Evolutionary conservation across 2,329 filamentous ascomycete species (phyloP).

Genomic region (Ophiostoma quercus): DNA sequence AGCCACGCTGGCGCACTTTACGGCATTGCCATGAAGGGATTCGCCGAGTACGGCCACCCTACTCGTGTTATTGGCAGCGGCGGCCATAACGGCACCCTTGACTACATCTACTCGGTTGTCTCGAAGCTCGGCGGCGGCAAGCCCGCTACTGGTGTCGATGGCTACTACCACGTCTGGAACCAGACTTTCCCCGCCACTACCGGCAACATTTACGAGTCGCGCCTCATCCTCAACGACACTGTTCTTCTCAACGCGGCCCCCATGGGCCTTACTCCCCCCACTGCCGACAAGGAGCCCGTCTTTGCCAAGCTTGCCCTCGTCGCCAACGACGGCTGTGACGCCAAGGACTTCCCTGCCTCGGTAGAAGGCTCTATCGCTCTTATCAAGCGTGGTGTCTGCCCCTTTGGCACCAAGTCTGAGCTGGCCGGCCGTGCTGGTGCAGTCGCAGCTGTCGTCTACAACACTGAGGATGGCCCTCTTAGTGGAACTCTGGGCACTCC

Average conservation of each 20-base stretch:
- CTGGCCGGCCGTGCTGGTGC: constrained; percentile 65
- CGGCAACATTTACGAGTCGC: constrained; percentile 55
- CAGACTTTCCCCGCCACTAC: constrained; percentile 60
- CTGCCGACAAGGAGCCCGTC: constrained; percentile 53
- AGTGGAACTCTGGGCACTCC: constrained; percentile 65
- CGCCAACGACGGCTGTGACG: constrained; percentile 57
- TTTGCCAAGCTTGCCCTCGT: constrained; percentile 57
- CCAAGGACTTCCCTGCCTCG: constrained; percentile 56
- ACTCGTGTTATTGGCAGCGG: constrained; percentile 64
- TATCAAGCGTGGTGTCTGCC: constrained; percentile 62
- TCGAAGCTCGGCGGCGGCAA: constrained; percentile 43
- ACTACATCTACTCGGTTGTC: constrained; percentile 56
- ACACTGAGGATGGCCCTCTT: constrained; percentile 59
- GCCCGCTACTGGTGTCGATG: constrained; percentile 11
- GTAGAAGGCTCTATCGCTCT: constrained; percentile 63
- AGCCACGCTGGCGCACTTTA: constrained; percentile 57
- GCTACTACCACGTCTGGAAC: constrained; percentile 57
- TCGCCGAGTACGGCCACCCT: constrained; percentile 60
- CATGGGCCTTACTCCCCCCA: constrained; percentile 64
- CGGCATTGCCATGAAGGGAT: constrained; percentile 54
- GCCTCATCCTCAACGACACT: constrained; percentile 50
- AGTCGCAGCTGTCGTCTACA: constrained; percentile 66
- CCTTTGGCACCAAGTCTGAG: constrained; percentile 66
- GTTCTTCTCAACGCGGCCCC: constrained; percentile 46
- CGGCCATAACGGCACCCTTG: constrained; percentile 60